Base-by-base conservation (phyloP, 2,329 filamentous ascomycete species). In the Phaeosphaeriaceae sp. region DNA sequence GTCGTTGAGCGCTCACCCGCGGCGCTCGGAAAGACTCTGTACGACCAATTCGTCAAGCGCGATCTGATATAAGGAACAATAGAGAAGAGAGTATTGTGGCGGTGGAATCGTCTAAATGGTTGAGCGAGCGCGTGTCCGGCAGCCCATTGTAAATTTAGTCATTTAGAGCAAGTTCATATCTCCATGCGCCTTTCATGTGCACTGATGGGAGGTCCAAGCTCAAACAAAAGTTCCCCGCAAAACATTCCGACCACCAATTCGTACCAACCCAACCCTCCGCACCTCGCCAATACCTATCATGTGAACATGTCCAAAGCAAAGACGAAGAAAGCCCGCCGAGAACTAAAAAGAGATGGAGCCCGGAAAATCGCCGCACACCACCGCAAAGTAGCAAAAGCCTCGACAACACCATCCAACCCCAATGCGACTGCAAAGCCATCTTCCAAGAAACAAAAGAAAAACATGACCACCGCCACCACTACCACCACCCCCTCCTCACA, bases 1-100 rank as follows among this genome's bases (percentile, higher is more conserved):
- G 85, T 97, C 68, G 94, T 99, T 63, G 93, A 97, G 87, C 88
- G 91, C 77, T 68, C 65, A 40, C 66, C 94, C 60, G 94, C 94
- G 63, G 79, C 86, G 65, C 85, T 99, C 67, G 94, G 94, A 75
- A 97, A 96, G 85, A 88, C 92, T 53, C 83, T 99, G 70, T 90
- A 95, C 74, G 88, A 90, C 59, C 90, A 97, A 82, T 99, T 99
- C 75, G 91, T 97, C 75, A 91, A 92, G 83, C 86, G 90, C 61
- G 94, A 99, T 79, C 81, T 99, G 75, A 85, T 99, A 81, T 99
- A 90, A 83, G 34, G 18, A 26, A 36, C 26, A 11, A 11, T 12
- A 12, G 39, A 20, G 8, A n/a, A n/a, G 16, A 15, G 29, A 8
- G 28, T 42, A 18, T 12, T 21, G 16, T 37, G 16, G 35, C n/a